phyloP scores from a whole-genome alignment of 345 rosid genomes.

The Ailanthus altissimus region DNA sequence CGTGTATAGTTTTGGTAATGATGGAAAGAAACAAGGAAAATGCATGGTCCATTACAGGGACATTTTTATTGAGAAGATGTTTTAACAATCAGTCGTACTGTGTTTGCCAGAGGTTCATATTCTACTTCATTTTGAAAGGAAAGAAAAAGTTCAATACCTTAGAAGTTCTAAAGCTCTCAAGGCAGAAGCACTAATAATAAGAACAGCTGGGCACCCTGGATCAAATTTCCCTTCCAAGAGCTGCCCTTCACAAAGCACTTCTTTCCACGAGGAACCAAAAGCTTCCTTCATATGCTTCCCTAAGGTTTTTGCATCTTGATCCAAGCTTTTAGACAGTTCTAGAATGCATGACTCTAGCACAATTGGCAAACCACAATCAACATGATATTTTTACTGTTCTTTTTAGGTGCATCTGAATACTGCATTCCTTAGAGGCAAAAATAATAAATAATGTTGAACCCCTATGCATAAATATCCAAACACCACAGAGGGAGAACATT shows the following conservation, averaged over 20 bases:
- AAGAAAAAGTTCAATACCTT: constrained; percentile 41
- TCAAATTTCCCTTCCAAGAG: constrained; percentile 50
- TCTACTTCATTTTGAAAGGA: neutral
- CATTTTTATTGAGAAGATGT: neutral
- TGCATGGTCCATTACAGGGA: no score
- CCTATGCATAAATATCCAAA: no score
- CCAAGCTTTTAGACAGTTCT: constrained; percentile 45
- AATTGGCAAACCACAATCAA: neutral
- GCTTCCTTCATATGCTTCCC: constrained; percentile 56
- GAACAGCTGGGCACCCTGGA: constrained; percentile 73
- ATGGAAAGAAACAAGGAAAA: neutral
- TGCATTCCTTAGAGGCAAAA: neutral
- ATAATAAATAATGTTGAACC: neutral
- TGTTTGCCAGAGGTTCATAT: neutral
- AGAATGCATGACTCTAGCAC: constrained; percentile 55
- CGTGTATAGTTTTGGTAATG: neutral
- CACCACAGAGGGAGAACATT: no score
- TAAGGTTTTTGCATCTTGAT: constrained; percentile 47
- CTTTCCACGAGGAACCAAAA: constrained; percentile 66
- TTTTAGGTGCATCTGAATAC: neutral
- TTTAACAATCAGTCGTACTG: neutral
- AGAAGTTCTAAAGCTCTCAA: constrained; percentile 68
- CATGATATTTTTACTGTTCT: neutral
- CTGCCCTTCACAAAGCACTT: constrained; percentile 52
- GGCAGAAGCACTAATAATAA: constrained; percentile 68